Evolutionary conservation across 768 basidiomycete species (phyloP).

Genomic region (Phaeotremella skinneri): DNA sequence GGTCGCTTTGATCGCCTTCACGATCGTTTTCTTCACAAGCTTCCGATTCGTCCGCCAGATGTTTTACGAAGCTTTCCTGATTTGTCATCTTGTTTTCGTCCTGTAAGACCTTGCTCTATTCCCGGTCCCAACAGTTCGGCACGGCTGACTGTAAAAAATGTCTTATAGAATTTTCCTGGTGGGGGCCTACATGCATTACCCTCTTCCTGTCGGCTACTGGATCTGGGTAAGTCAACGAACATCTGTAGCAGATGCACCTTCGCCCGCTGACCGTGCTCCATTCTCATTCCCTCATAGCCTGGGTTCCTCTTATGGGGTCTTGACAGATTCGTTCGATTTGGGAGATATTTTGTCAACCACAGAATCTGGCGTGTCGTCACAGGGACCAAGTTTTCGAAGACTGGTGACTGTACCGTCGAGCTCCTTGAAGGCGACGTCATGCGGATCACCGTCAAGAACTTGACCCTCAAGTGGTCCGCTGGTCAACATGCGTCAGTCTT

Average conservation of each 20-base stretch:
- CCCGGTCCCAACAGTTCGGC: background rate
- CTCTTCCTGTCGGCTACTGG: constrained; percentile 6
- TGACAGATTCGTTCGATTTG: constrained; percentile 35
- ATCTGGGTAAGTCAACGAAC: constrained; percentile 1
- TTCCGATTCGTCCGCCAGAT: constrained; percentile 27
- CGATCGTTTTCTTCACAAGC: constrained; percentile 18
- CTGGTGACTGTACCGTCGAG: constrained; percentile 9
- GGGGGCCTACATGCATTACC: constrained; percentile 17
- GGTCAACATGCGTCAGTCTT: constrained; percentile 14
- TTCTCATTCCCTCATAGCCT: constrained; percentile 6
- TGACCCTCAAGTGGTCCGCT: background rate
- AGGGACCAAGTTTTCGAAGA: background rate
- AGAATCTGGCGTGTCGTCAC: background rate
- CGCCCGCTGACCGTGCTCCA: too few relatives aligned
- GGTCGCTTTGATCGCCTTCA: constrained; percentile 20
- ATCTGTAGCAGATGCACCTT: background rate
- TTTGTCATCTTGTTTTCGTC: constrained; percentile 37
- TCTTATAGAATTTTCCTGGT: constrained; percentile 10
- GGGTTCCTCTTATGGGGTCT: constrained; percentile 35
- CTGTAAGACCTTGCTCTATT: constrained; percentile 15
- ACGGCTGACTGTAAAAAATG: background rate
- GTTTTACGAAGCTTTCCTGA: constrained; percentile 39
- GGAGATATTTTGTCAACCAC: constrained; percentile 2
- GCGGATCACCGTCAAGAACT: constrained; percentile 8
- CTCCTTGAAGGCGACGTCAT: constrained; percentile 12